phyloP scores from a whole-genome alignment of 306 rosid species.

The Citrullus mucosospermus region DNA sequence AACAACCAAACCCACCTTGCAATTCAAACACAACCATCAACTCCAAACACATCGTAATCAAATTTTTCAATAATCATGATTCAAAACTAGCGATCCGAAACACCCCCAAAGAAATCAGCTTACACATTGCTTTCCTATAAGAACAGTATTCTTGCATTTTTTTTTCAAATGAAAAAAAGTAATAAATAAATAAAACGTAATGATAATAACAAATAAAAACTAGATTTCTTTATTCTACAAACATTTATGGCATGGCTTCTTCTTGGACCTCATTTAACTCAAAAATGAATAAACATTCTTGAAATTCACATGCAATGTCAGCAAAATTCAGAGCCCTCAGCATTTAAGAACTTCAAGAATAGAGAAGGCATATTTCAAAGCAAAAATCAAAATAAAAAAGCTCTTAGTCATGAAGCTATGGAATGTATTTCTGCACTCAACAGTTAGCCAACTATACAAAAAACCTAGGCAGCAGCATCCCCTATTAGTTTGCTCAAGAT shows the following conservation, averaged over 20 bases:
- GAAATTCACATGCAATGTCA: background rate
- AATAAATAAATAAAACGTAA: background rate
- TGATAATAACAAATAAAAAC: background rate
- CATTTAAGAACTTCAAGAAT: background rate
- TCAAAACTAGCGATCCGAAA: too few species aligned
- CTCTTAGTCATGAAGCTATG: conserved; percentile 1
- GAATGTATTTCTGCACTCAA: conserved; percentile 15
- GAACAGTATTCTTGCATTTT: background rate
- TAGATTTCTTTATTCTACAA: background rate
- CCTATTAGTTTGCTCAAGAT: conserved; percentile 6
- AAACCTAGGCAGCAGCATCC: background rate
- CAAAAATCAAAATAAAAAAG: background rate
- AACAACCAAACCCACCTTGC: too few species aligned
- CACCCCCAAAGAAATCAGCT: too few species aligned
- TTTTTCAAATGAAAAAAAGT: background rate
- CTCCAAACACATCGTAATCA: too few species aligned
- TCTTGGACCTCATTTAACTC: background rate
- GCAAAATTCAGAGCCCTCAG: background rate
- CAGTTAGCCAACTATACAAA: background rate
- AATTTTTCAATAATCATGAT: too few species aligned
- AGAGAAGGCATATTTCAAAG: background rate
- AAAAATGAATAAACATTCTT: background rate
- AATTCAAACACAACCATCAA: too few species aligned
- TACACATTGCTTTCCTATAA: too few species aligned
- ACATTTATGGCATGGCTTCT: background rate